These are phyloP conservation scores for Excoecaria agallocha DNA, from an alignment of 345 rosid species.

Conservation along the genomic window DNA sequence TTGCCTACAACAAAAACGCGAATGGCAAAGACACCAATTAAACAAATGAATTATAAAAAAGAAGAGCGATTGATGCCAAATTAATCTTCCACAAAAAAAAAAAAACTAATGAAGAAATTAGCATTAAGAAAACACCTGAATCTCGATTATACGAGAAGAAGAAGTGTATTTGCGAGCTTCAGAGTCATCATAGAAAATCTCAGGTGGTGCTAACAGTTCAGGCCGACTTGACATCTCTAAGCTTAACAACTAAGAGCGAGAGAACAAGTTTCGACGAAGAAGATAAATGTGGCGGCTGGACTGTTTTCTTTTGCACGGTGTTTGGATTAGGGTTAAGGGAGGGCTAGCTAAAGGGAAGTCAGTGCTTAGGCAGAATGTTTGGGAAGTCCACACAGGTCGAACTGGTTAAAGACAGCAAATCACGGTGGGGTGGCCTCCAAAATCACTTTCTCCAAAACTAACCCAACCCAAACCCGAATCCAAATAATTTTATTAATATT, in stretches of 20 bases:
- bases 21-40: neutral
- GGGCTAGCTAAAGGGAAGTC: too few relatives aligned
- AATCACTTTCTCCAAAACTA: too few relatives aligned
- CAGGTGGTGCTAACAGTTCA: slow-evolving; percentile 82
- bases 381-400: too few relatives aligned
- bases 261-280: too few relatives aligned
- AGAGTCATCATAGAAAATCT: slow-evolving; percentile 78
- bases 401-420: too few relatives aligned
- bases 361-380: too few relatives aligned
- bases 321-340: too few relatives aligned
- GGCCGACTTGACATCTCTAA: slow-evolving; percentile 70
- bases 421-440: too few relatives aligned
- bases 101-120: neutral
- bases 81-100: neutral
- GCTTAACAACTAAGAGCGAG: neutral
- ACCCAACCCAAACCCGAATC: too few relatives aligned
- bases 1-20: slow-evolving; percentile 41
- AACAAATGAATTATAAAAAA: neutral
- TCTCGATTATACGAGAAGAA: slow-evolving; percentile 87
- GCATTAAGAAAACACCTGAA: slow-evolving; percentile 52
- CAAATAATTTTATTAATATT: too few relatives aligned
- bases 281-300: too few relatives aligned
- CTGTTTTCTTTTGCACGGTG: too few relatives aligned
- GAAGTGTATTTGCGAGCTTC: slow-evolving; percentile 94
- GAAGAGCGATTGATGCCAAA: neutral